A percentile compares a stretch with the other conserved stretches of the same genome.
Conservation (phyloP, 176 grass and related monocot species). For the Musa schizocarpa region DNA sequence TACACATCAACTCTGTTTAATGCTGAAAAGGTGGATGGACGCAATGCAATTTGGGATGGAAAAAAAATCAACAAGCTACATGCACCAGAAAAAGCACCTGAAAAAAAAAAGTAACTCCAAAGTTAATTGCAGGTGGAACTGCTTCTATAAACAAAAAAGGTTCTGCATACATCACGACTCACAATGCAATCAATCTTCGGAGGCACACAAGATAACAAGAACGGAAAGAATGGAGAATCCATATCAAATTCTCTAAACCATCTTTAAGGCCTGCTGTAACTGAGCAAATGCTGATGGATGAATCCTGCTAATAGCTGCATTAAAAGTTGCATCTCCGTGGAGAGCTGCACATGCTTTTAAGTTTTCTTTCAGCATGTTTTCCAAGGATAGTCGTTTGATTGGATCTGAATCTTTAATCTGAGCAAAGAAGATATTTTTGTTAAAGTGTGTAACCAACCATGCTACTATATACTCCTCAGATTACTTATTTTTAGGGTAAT, state of each 20-base stretch:
- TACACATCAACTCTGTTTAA: neutral
- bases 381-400: slow-evolving; percentile 75
- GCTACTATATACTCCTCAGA: neutral
- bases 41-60: neutral
- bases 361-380: slow-evolving; percentile 73
- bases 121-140: neutral
- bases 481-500: neutral
- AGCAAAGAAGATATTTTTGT: neutral
- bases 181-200: neutral
- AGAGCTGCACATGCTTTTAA: slow-evolving; percentile 76
- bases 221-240: neutral
- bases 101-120: neutral
- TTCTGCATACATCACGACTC: neutral
- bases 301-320: slow-evolving; percentile 76
- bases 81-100: neutral
- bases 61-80: neutral
- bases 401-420: slow-evolving; percentile 55
- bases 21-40: neutral
- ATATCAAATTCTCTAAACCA: slow-evolving; percentile 25
- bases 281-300: slow-evolving; percentile 94
- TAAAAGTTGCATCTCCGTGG: slow-evolving; percentile 80
- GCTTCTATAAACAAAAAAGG: neutral
- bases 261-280: slow-evolving; percentile 86
- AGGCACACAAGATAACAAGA: neutral
- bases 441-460: neutral